Evolutionary conservation across 116 monocot species (phyloP).

Genomic region (Phalaenopsis hybrid): DNA sequence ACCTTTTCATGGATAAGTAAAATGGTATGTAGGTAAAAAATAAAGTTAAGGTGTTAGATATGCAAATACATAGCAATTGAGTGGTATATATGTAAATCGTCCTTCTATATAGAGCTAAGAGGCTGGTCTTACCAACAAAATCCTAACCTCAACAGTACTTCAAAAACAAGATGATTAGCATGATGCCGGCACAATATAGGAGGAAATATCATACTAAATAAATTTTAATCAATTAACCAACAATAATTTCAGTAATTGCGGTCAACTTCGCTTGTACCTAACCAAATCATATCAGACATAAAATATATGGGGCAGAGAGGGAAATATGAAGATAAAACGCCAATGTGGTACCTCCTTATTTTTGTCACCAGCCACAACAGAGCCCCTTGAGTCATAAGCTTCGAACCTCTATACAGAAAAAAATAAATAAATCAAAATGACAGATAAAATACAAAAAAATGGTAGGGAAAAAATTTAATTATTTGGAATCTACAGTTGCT

Average conservation of each 20-base stretch:
- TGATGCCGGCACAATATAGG: too few relatives aligned
- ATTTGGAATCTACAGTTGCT: background rate
- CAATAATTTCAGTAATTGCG: background rate
- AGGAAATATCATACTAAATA: background rate
- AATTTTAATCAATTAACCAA: background rate
- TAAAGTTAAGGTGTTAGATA: too few relatives aligned
- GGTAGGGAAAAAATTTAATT: background rate
- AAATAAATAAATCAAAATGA: constrained; percentile 13
- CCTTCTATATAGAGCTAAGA: too few relatives aligned
- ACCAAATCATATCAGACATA: background rate
- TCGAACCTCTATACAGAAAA: constrained; percentile 67
- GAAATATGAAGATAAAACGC: background rate
- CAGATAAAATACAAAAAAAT: constrained; percentile 4
- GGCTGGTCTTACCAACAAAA: too few relatives aligned
- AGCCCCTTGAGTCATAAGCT: constrained; percentile 82
- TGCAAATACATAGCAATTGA: too few relatives aligned
- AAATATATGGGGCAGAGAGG: background rate
- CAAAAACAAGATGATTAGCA: too few relatives aligned
- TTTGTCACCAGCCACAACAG: constrained; percentile 76
- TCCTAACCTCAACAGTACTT: too few relatives aligned
- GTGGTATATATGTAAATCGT: too few relatives aligned
- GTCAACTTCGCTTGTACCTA: background rate
- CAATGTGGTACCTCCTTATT: constrained; percentile 62
- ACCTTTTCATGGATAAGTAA: too few relatives aligned
- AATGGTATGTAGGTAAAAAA: too few relatives aligned